Conservation (phyloP, 805 yeast genomes). For the Ogataea siamensis region DNA sequence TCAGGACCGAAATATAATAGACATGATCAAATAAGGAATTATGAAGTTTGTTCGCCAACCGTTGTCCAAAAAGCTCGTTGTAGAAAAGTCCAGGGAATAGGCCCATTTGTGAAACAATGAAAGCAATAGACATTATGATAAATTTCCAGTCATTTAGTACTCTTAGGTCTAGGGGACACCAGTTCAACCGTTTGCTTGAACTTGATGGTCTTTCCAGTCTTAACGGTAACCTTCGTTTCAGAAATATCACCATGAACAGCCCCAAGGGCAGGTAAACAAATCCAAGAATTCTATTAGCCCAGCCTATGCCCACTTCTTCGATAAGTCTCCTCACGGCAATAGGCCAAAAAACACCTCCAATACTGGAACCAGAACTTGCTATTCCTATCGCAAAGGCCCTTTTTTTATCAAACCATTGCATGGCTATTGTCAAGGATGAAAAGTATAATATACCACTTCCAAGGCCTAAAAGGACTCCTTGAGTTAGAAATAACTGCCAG, state of each 20-base stretch:
- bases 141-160: neutral
- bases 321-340: constrained; percentile 45
- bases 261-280: neutral
- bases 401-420: constrained; percentile 35
- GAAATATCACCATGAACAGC: neutral
- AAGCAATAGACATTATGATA: constrained; percentile 19
- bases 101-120: constrained; percentile 31
- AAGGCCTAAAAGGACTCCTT: constrained; percentile 59
- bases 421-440: constrained; percentile 56
- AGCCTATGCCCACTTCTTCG: constrained; percentile 32
- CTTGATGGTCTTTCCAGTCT: neutral
- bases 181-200: neutral
- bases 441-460: constrained; percentile 54
- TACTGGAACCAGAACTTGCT: constrained; percentile 46
- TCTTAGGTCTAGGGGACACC: neutral
- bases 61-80: constrained; percentile 49
- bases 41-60: constrained; percentile 52
- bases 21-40: constrained; percentile 42
- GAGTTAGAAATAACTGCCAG: constrained; percentile 67
- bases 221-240: neutral
- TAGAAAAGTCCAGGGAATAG: constrained; percentile 53
- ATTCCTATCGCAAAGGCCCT: constrained; percentile 24
- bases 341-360: constrained; percentile 48
- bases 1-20: constrained; percentile 38
- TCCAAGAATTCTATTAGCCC: neutral